Evolutionary conservation across 164 flowering plant species (phyloP), one percentile per base, ranked within the genome.

Genomic region (Vitis rotundifolia): DNA sequence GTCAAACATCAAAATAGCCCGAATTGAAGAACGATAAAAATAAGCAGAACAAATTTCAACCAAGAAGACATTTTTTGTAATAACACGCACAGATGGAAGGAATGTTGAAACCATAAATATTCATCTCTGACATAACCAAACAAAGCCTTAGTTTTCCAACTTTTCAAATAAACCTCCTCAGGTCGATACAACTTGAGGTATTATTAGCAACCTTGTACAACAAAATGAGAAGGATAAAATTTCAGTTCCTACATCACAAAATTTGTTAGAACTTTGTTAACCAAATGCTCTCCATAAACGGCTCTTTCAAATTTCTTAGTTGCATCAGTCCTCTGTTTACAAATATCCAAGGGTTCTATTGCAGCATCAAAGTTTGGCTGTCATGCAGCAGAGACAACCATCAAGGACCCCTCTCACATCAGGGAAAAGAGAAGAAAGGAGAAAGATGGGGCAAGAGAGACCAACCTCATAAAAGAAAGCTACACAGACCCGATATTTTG

Each of bases 391-490:
- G 10, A 72, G 57, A 49, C 37, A 48, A 5, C 49, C n/a, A 69
- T 49, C 37, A 67, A n/a, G 54, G 28, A 48, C 3, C 47, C 51
- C 55, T 44, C 7, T 11, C 19, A 37, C 26, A 49, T 61, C 10
- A 22, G 63, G 63, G 28, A 15, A 61, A 10, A 12, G 51, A 52
- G 12, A 9, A 11, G 4, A 16, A 31, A 26, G 7, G 61, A 64
- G 62, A 59, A 58, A 8, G 7, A 37, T 37, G 44, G 44, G 44
- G 6, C 44, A 37, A 37, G 44, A 37, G 60, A 69, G 37, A 47
- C 49, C 8, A 53, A 89, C 99, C 98, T 94, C 99, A 55, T 88
- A 91, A 66, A 95, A 95, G 80, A 81, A 92, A n/a, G 97, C 94
- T 2, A 92, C 82, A 60, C 89, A 88, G 37, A 91, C 87, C 3